These are phyloP conservation scores for Phialophora macrospora DNA, from an alignment of 2,329 filamentous ascomycete species.

Conservation along the genomic window DNA sequence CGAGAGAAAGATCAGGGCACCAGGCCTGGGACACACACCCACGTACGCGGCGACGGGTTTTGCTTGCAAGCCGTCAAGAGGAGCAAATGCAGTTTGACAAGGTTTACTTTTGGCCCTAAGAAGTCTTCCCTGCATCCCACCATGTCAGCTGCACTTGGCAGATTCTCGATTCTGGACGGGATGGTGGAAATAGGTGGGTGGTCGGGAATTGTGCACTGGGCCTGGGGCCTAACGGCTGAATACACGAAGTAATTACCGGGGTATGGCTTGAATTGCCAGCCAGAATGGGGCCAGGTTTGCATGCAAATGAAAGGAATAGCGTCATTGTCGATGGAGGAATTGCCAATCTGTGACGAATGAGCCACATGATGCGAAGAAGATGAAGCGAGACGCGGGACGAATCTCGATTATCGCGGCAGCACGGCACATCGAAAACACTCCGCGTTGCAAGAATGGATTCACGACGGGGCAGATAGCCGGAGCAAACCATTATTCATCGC, in stretches of 20 bases:
- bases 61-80: background rate
- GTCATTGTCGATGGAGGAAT: constrained; percentile 21
- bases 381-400: constrained; percentile 15
- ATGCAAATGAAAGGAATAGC: constrained; percentile 20
- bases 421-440: constrained; percentile 7
- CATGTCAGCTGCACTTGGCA: constrained; percentile 8
- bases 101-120: constrained; percentile 4
- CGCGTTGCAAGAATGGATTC: constrained; percentile 13
- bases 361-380: constrained; percentile 17
- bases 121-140: background rate
- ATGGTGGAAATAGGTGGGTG: constrained; percentile 1
- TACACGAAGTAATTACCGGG: constrained; percentile 11
- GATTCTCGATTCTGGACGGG: background rate
- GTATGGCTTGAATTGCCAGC: constrained; percentile 13
- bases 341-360: constrained; percentile 14
- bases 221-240: background rate
- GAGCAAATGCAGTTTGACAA: background rate
- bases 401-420: constrained; percentile 21
- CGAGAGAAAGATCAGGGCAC: background rate
- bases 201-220: background rate
- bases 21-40: background rate
- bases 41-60: background rate
- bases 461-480: constrained; percentile 14
- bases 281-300: constrained; percentile 11
- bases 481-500: background rate